A percentile compares a stretch with the other conserved stretches of the same genome.
Conservation (phyloP, 306 rosid genomes). For the Dalbergia cochinchinensis region DNA sequence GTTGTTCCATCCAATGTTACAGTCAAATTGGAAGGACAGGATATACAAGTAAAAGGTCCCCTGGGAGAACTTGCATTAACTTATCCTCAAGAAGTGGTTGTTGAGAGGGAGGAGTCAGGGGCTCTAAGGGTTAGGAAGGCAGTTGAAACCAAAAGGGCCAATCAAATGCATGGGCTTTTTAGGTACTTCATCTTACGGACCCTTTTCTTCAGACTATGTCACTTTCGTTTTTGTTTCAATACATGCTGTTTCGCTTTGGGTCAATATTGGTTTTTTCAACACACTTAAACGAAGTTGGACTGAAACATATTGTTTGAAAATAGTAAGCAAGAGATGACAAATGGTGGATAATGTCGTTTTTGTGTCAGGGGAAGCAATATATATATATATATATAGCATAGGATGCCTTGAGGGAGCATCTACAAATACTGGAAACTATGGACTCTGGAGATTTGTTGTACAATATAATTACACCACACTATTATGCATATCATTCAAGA, state of each 20-base stretch:
- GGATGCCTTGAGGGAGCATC: too few species aligned
- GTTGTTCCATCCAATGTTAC: conserved; percentile 79
- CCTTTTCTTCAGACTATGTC: not conserved
- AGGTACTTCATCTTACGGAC: conserved; percentile 62
- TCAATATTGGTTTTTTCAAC: conserved; percentile 22
- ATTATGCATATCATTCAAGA: too few species aligned
- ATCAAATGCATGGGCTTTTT: conserved; percentile 96
- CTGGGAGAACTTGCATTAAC: conserved; percentile 80
- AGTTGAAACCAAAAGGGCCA: conserved; percentile 84
- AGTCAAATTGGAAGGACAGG: conserved; percentile 77
- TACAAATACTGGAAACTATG: too few species aligned
- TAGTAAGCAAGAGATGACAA: conserved; percentile 1
- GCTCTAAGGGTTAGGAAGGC: conserved; percentile 68
- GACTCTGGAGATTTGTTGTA: too few species aligned
- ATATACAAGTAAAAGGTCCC: conserved; percentile 85
- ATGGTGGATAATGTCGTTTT: too few species aligned
- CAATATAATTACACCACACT: too few species aligned
- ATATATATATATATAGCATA: too few species aligned
- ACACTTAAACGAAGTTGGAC: not conserved
- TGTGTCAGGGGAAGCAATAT: too few species aligned
- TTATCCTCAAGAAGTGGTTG: conserved; percentile 83
- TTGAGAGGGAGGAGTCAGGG: conserved; percentile 77
- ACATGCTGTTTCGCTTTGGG: not conserved
- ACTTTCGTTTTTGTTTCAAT: conserved; percentile 24
- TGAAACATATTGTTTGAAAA: not conserved